Base-by-base conservation (phyloP, 192 early-diverging fungal species). In the Lobulomyces angularis region DNA sequence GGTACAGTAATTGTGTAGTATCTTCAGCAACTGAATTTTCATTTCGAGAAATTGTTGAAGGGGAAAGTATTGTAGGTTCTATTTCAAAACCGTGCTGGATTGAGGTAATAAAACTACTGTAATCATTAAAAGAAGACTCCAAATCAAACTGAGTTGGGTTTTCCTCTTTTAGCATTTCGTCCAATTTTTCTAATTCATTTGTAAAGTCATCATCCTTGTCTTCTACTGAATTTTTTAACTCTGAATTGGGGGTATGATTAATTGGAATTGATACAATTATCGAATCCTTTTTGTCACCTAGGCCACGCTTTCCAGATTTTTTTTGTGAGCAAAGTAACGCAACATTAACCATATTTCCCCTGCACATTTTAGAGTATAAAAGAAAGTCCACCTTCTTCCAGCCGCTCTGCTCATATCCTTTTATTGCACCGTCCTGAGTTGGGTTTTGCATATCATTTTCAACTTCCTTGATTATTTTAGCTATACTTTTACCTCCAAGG, bases 191-290 rank as follows among this genome's bases (percentile, higher is more conserved):
- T 20, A 33, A 20, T 35, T 51, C 46, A 41, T 65, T 56, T 19
- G 55, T 58, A 23, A 65, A 65, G 36, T 57, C 60, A 7, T 65
- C 62, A 40, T 65, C 55, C n/a, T 61, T 41, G 21, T 62, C 59
- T 31, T 65, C 48, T 8, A 65, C 35, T 12, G 61, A 48, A 47
- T 52, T 56, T 43, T 61, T 46, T 18, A 65, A 35, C 41, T 62
- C 55, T 28, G 59, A 53, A 22, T 46, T 44, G 25, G 24, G 17
- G 19, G 37, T 27, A 19, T 24, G 11, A 36, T 23, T 53, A 44
- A 20, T 35, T 5, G 52, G 33, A 18, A 42, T 25, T 16, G 30
- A 50, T 17, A 22, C 14, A 9, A 12, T 21, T 12, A 9, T 38
- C 33, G 33, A 55, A 43, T 9, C 46, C 53, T 16, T 42, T 47